Conservation (phyloP, 2,329 filamentous ascomycete species). For the Fusarium nurragi region DNA sequence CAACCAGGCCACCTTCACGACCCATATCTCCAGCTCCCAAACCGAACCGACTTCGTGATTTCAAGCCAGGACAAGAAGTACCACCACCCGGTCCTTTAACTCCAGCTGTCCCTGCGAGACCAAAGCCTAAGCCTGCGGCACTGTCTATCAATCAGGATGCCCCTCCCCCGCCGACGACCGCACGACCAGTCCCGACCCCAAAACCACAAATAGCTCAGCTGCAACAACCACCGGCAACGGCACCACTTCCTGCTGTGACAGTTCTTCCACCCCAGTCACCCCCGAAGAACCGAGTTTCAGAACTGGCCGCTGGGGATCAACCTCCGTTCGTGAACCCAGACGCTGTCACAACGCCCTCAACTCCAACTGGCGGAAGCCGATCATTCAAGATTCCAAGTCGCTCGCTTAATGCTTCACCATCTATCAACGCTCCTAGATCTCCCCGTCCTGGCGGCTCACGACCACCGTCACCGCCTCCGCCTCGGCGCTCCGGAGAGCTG, state of each 20-base stretch:
- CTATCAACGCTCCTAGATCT: conserved; percentile 50
- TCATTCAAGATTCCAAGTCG: conserved; percentile 65
- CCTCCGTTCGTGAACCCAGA: conserved; percentile 61
- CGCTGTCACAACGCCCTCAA: conserved; percentile 52
- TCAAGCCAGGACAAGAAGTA: conserved; percentile 52
- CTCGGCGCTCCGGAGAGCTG: conserved; percentile 68
- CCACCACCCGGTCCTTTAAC: conserved; percentile 46
- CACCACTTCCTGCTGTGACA: conserved; percentile 70
- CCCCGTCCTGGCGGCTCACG: conserved; percentile 59
- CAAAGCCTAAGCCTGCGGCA: conserved; percentile 42
- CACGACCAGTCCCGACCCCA: conserved; percentile 36
- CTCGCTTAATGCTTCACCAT: conserved; percentile 62
- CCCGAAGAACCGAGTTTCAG: conserved; percentile 58
- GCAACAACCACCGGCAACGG: conserved; percentile 34
- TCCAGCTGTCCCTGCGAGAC: conserved; percentile 47
- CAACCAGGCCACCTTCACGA: conserved; percentile 43
- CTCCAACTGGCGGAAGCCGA: conserved; percentile 55
- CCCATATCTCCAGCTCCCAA: conserved; percentile 55
- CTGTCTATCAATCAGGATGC: conserved; percentile 37
- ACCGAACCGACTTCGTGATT: conserved; percentile 55
- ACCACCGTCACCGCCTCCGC: conserved; percentile 71
- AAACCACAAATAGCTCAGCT: conserved; percentile 39
- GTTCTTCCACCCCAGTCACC: conserved; percentile 77
- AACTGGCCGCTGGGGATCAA: conserved; percentile 52
- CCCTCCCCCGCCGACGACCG: conserved; percentile 39